Percentiles rank a stretch among this genome's conserved stretches.
These are phyloP conservation scores for Plasmodium cynomolgi DNA, from an alignment of 169 alveolate genomes.

Conservation along the genomic window DNA sequence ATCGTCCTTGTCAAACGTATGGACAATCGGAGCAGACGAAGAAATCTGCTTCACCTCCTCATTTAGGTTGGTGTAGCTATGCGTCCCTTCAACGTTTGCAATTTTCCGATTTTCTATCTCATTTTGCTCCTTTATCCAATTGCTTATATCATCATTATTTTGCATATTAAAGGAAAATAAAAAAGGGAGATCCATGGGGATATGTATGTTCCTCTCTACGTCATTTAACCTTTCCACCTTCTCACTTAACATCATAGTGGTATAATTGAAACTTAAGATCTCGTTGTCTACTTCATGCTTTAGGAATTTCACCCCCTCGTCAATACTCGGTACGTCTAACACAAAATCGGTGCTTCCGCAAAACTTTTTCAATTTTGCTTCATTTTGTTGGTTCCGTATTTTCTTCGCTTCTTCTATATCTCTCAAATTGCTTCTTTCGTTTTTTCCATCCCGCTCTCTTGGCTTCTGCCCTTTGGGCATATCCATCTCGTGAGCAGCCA, in stretches of 20 bases:
- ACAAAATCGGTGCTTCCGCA: conserved; percentile 44
- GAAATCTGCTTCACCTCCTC: conserved; percentile 41
- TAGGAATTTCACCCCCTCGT: conserved; percentile 35
- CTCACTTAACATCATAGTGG: conserved; percentile 46
- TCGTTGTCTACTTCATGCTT: conserved; percentile 53
- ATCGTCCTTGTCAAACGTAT: conserved; percentile 46
- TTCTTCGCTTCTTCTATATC: conserved; percentile 20
- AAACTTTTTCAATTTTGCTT: conserved; percentile 41
- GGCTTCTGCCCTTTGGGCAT: conserved; percentile 3
- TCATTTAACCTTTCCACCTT: conserved; percentile 51
- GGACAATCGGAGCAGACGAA: conserved; percentile 13
- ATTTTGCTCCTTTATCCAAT: conserved; percentile 35
- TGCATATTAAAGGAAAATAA: conserved; percentile 34
- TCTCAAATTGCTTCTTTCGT: not conserved
- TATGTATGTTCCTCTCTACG: conserved; percentile 32
- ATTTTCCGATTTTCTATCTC: not conserved
- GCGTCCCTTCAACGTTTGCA: not conserved
- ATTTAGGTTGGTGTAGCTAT: conserved; percentile 1
- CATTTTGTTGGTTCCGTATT: conserved; percentile 19
- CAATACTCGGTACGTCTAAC: conserved; percentile 35
- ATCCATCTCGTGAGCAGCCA: not conserved
- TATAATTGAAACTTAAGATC: conserved; percentile 27
- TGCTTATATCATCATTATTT: conserved; percentile 32
- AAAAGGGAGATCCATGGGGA: conserved; percentile 54
- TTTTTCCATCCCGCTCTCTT: conserved; percentile 1